These are phyloP conservation scores for Phenoliferia sp. DNA, from an alignment of 1,284 basidiomycete species.

Conservation along the genomic window DNA sequence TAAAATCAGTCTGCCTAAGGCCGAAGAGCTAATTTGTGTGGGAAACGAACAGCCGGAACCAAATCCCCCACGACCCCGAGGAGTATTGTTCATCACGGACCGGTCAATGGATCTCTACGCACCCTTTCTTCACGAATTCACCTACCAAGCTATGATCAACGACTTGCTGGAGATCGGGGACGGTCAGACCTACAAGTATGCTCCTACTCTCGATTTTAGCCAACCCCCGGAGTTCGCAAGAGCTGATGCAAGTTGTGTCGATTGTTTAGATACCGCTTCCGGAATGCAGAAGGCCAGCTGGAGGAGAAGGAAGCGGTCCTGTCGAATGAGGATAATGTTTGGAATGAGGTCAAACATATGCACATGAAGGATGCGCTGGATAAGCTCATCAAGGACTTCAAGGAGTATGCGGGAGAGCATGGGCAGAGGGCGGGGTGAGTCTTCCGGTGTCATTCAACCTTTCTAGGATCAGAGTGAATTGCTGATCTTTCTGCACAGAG, in stretches of 20 bases:
- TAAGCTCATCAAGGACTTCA: slow-evolving; percentile 91
- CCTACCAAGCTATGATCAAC: slow-evolving; percentile 98
- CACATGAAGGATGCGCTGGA: slow-evolving; percentile 99
- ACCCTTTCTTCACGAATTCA: slow-evolving; percentile 94
- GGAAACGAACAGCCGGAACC: slow-evolving; percentile 49
- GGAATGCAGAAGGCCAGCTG: slow-evolving; percentile 54
- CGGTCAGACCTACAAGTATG: slow-evolving; percentile 75
- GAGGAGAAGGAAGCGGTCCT: slow-evolving; percentile 84
- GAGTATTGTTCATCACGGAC: slow-evolving; percentile 86
- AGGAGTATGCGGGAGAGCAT: slow-evolving; percentile 84
- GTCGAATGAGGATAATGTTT: slow-evolving; percentile 81
- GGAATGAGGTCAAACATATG: slow-evolving; percentile 88
- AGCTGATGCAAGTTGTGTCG: background rate
- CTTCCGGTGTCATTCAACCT: background rate
- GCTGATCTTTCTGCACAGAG: slow-evolving; percentile 47
- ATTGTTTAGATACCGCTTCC: slow-evolving; percentile 32
- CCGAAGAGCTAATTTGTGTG: slow-evolving; percentile 25
- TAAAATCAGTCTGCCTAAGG: slow-evolving; percentile 22
- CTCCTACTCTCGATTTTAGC: background rate
- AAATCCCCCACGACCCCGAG: slow-evolving; percentile 66
- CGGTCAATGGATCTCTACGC: slow-evolving; percentile 88
- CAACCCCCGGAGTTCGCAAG: no score
- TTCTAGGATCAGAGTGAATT: background rate
- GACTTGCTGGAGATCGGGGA: slow-evolving; percentile 85
- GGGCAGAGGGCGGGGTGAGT: slow-evolving; percentile 4